phyloP scores from a whole-genome alignment of 2,329 filamentous ascomycete genomes.

The Colletotrichum magnum region DNA sequence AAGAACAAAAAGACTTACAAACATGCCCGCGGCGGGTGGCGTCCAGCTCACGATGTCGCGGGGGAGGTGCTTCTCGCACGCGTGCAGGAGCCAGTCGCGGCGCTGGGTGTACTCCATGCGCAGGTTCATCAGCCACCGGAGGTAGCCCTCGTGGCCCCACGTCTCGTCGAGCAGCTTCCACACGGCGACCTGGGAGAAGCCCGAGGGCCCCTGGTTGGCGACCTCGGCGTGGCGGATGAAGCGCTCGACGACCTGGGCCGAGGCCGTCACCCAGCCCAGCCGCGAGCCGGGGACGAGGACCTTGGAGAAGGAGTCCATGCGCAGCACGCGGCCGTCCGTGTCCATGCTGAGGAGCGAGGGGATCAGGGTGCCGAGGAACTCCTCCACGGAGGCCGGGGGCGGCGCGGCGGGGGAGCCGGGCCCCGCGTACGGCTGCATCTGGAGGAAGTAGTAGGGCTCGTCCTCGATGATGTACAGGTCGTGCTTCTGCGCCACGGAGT shows the following conservation, averaged over 20 bases:
- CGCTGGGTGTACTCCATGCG: conserved; percentile 85
- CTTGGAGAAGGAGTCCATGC: conserved; percentile 95
- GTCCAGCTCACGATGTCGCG: conserved; percentile 82
- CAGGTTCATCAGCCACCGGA: conserved; percentile 90
- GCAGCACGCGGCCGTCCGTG: conserved; percentile 87
- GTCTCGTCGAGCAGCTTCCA: conserved; percentile 93
- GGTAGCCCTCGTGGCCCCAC: conserved; percentile 93
- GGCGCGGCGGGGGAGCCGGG: conserved; percentile 64
- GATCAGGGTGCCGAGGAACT: conserved; percentile 81
- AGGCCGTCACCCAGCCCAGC: conserved; percentile 90
- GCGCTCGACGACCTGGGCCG: conserved; percentile 85
- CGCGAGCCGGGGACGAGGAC: conserved; percentile 87
- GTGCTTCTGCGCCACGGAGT: conserved; percentile 84
- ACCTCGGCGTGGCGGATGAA: conserved; percentile 88
- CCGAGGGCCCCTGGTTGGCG: conserved; percentile 86
- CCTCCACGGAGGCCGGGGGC: conserved; percentile 73
- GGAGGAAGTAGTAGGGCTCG: conserved; percentile 94
- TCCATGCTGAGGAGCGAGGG: conserved; percentile 87
- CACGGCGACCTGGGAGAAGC: conserved; percentile 85
- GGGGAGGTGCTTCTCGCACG: conserved; percentile 85
- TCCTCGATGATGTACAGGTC: conserved; percentile 92
- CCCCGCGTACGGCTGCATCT: conserved; percentile 83
- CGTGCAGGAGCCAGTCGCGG: conserved; percentile 81
- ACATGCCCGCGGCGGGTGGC: conserved; percentile 91
- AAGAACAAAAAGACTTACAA: conserved; percentile 72